Evolutionary conservation across 495 filamentous ascomycete species (phyloP).

Genomic region (Elaphomyces granulatus): DNA sequence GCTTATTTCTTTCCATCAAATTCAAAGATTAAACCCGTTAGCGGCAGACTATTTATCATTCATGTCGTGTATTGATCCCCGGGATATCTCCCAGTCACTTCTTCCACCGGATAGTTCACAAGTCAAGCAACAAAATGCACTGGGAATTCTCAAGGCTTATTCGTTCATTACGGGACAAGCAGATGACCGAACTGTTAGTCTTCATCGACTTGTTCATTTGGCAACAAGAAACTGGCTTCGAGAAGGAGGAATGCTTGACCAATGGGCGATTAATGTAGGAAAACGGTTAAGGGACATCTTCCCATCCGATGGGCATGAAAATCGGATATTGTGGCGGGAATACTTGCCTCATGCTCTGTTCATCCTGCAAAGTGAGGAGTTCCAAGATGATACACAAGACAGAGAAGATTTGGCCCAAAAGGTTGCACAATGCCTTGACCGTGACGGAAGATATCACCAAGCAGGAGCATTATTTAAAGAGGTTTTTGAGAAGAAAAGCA

Average conservation of each 20-base stretch:
- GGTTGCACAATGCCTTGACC: slow-evolving; percentile 1
- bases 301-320: slow-evolving; percentile 3
- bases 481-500: slow-evolving; percentile 5
- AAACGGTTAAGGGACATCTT: slow-evolving; percentile 2
- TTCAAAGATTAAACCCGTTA: slow-evolving; percentile 13
- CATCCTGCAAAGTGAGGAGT: slow-evolving; percentile 1
- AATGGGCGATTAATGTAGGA: not conserved
- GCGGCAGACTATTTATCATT: slow-evolving; percentile 24
- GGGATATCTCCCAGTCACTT: slow-evolving; percentile 18
- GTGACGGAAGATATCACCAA: slow-evolving; percentile 13
- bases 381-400: not conserved
- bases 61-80: slow-evolving; percentile 21
- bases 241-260: not conserved
- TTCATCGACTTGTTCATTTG: slow-evolving; percentile 12
- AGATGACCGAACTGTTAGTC: not conserved
- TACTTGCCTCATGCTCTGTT: slow-evolving; percentile 6
- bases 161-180: slow-evolving; percentile 10
- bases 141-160: slow-evolving; percentile 13
- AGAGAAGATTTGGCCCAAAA: not conserved
- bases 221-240: slow-evolving; percentile 12
- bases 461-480: slow-evolving; percentile 16
- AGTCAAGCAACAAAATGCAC: slow-evolving; percentile 6
- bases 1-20: slow-evolving; percentile 32
- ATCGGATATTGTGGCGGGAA: slow-evolving; percentile 5
- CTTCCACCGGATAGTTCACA: slow-evolving; percentile 6